Conservation (phyloP, 163 green algal genomes). For the Scenedesmus sp. region DNA sequence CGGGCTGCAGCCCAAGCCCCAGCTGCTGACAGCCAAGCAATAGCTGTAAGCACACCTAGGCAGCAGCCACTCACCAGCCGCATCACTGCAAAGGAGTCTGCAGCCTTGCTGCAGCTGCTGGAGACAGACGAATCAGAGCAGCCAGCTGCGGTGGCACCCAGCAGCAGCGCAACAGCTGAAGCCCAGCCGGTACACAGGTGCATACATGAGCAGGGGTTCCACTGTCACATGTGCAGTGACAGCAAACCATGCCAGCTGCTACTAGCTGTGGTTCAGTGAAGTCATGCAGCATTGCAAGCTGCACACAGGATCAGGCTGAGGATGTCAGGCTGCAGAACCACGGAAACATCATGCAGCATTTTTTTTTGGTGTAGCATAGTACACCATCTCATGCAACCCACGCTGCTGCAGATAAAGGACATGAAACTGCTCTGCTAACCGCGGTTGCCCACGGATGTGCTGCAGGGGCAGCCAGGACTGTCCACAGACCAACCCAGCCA, state of each 20-base stretch:
- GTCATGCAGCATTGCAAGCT: too few species aligned
- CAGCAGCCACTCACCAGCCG: conserved; percentile 2
- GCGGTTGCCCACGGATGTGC: background rate
- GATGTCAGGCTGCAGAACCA: too few species aligned
- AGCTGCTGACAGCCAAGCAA: background rate
- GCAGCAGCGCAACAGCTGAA: background rate
- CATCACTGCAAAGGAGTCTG: conserved; percentile 48
- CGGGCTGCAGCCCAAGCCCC: background rate
- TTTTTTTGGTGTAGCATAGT: too few species aligned
- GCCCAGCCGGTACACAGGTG: background rate
- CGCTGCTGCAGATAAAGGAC: background rate
- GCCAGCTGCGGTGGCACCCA: background rate
- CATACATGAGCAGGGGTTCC: background rate
- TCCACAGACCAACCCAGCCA: background rate
- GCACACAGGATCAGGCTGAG: background rate
- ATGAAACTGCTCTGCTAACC: background rate
- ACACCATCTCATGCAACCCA: background rate
- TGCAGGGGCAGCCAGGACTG: background rate
- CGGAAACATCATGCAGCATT: too few species aligned
- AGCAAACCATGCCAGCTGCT: background rate
- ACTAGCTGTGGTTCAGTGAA: too few species aligned
- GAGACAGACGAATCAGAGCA: background rate
- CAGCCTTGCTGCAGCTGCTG: conserved; percentile 39
- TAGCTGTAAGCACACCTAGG: background rate
- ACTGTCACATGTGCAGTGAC: too few species aligned